A percentile compares a stretch with the other conserved stretches of the same genome.
Conservation (phyloP, 2,329 filamentous ascomycete genomes). For the Cyphellophora europaea region DNA sequence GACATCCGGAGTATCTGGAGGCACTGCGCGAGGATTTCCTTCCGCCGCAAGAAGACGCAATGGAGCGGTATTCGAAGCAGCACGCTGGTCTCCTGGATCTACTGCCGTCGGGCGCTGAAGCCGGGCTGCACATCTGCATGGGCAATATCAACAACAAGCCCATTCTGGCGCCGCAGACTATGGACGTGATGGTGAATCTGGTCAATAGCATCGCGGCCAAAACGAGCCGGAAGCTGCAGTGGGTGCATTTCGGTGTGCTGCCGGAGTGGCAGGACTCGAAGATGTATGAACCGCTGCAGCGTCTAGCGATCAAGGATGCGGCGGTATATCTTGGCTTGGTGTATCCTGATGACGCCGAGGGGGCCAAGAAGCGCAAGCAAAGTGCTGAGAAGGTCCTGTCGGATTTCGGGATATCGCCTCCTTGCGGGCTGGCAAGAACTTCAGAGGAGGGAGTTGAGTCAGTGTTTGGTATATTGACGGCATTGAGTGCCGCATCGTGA, state of each 20-base stretch:
- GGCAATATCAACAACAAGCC: slow-evolving; percentile 7
- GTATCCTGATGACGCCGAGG: slow-evolving; percentile 3
- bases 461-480: no score
- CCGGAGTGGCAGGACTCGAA: slow-evolving; percentile 4
- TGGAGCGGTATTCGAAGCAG: slow-evolving; percentile 4
- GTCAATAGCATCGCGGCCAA: slow-evolving; percentile 3
- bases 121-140: slow-evolving; percentile 5
- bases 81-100: slow-evolving; percentile 2
- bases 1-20: slow-evolving; percentile 1
- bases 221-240: slow-evolving; percentile 1
- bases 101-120: not conserved
- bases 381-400: not conserved
- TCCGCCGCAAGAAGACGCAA: slow-evolving; percentile 3
- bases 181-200: slow-evolving; percentile 3
- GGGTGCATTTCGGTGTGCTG: slow-evolving; percentile 5
- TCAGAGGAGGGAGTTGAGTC: slow-evolving; percentile 4
- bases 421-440: slow-evolving; percentile 3
- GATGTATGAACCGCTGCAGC: not conserved
- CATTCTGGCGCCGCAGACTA: slow-evolving; percentile 4
- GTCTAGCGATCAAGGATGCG: slow-evolving; percentile 1
- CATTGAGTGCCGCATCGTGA: no score
- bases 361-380: slow-evolving; percentile 2
- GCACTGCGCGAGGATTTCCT: slow-evolving; percentile 4
- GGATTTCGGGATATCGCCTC: slow-evolving; percentile 2
- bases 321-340: slow-evolving; percentile 4